These are phyloP conservation scores for Scopulariopsis brevicaulis DNA, from an alignment of 2,329 filamentous ascomycete genomes.

Conservation along the genomic window DNA sequence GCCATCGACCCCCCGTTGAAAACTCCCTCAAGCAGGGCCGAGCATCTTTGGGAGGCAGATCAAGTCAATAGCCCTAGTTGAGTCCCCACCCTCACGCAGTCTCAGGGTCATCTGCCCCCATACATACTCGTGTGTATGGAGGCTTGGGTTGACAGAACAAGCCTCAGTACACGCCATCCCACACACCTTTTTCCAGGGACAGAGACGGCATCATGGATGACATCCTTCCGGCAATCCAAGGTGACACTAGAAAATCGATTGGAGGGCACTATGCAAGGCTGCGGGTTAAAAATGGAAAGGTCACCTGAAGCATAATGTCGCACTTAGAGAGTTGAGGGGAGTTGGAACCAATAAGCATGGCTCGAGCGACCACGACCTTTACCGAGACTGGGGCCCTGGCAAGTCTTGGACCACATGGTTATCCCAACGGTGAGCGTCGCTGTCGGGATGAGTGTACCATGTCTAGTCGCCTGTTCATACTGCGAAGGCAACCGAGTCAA, in stretches of 20 bases:
- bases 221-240: background rate
- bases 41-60: background rate
- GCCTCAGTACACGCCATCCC: background rate
- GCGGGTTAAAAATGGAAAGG: background rate
- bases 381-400: background rate
- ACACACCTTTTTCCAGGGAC: background rate
- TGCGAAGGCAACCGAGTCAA: background rate
- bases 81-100: background rate
- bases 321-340: background rate
- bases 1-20: background rate
- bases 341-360: background rate
- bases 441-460: background rate
- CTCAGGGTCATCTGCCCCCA: background rate
- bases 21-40: background rate
- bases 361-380: background rate
- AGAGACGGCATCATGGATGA: too few relatives aligned
- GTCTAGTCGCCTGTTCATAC: background rate
- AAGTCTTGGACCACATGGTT: background rate
- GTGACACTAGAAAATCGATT: background rate
- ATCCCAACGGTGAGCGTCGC: background rate
- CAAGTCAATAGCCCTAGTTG: background rate
- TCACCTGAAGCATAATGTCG: background rate
- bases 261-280: background rate
- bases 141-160: background rate
- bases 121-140: background rate